Evolutionary conservation across 345 rosid genomes (phyloP).

Genomic region (Isatis tinctoria): DNA sequence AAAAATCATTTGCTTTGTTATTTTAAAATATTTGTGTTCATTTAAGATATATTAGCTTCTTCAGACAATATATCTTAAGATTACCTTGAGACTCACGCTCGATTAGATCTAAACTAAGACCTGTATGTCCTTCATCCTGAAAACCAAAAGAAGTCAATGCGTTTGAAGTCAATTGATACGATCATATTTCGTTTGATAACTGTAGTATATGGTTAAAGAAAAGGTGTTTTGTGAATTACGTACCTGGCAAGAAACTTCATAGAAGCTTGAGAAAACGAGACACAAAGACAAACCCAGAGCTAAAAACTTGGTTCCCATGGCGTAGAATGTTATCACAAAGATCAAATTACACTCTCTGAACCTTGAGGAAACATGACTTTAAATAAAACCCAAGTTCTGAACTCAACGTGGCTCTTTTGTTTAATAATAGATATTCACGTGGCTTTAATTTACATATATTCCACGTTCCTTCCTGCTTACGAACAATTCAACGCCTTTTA

Average conservation of each 20-base stretch:
- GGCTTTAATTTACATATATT: slow-evolving; percentile 11
- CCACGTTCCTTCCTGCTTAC: neutral
- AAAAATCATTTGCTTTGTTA: neutral
- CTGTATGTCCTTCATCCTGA: slow-evolving; percentile 27
- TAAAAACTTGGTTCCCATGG: slow-evolving; percentile 26
- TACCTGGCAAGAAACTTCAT: slow-evolving; percentile 33
- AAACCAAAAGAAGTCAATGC: slow-evolving; percentile 1
- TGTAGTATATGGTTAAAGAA: neutral
- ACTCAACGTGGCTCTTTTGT: slow-evolving; percentile 16
- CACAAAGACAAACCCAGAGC: slow-evolving; percentile 29
- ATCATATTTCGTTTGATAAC: neutral
- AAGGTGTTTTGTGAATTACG: neutral
- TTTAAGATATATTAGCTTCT: neutral
- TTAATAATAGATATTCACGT: slow-evolving; percentile 26
- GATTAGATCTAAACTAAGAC: slow-evolving; percentile 21
- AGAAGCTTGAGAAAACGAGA: slow-evolving; percentile 18
- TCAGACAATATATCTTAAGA: neutral
- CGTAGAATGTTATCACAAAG: slow-evolving; percentile 1
- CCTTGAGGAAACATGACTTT: slow-evolving; percentile 5
- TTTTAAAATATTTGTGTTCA: neutral
- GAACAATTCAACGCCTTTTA: neutral
- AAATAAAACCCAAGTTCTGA: neutral
- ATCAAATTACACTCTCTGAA: slow-evolving; percentile 6
- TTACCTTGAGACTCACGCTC: slow-evolving; percentile 21
- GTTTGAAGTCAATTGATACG: neutral